Evolutionary conservation across 163 green algal genomes (phyloP), one percentile per base, ranked within the genome.

Genomic region (Prototheca wickerhamii): DNA sequence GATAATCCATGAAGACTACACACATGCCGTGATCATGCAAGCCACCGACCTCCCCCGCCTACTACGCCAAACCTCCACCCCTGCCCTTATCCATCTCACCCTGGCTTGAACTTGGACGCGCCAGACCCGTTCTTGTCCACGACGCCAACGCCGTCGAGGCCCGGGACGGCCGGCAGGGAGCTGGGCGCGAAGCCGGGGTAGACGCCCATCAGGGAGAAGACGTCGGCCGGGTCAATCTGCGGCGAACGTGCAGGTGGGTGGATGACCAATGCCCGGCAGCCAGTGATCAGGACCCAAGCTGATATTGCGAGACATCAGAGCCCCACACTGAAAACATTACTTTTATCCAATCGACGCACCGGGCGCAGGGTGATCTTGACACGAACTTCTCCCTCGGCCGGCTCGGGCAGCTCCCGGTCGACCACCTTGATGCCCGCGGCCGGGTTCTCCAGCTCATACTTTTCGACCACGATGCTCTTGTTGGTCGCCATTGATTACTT

Each of bases 131-230:
- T 58, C 34, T 71, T 67, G 3, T 65, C 65, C 23, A 86, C 74
- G 30, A 63, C 49, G 31, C 74, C 79, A 50, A 81, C 71, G 54
- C 78, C 80, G 52, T 87, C 78, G 21, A 83, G 62, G 4, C 80
- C 80, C 2, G 60, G 69, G 3, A 71, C 65, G 0, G 79, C 77
- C 1, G 77, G 77, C 20, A 80, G 57, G 30, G 68, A 35, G 46
- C 67, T 61, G 18, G 79, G 72, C 28, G 50, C 34, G 54, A 82
- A 86, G 32, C 76, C 74, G 3, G 76, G 74, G 50, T 83, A 85
- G 20, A 82, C 54, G 31, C 76, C 76, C 68, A 74, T 58, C 4
- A 77, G 49, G 17, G 31, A 71, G 52, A 85, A 80, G 2, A 82
- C 31, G 65, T 85, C 78, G n/a, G 64, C 67, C 3, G 68, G 75